Evolutionary conservation across 305 asterid species (phyloP).

Genomic region (Fraxinus paxiana): DNA sequence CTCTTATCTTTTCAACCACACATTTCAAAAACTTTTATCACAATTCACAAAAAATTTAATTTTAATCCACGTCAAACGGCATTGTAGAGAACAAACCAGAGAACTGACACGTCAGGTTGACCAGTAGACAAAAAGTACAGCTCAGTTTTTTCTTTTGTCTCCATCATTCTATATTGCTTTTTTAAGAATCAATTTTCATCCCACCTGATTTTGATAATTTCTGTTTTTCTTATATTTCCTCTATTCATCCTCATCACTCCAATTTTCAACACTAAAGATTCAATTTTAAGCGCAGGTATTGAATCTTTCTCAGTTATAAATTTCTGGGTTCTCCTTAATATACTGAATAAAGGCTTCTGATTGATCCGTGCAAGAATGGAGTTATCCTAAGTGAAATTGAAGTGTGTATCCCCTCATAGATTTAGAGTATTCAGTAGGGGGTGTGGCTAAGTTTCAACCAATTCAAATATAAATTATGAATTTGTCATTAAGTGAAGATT

Average conservation of each 20-base stretch:
- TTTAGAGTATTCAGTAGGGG: conserved; percentile 5
- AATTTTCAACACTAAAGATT: conserved; percentile 12
- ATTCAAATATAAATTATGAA: neutral
- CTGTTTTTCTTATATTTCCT: conserved; percentile 1
- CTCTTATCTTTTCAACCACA: too few relatives aligned
- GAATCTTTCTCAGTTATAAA: conserved; percentile 20
- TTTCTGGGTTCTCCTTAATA: conserved; percentile 20
- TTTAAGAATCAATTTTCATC: neutral
- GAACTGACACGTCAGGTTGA: neutral
- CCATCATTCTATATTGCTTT: neutral
- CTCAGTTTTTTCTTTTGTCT: conserved; percentile 5
- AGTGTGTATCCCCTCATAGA: neutral
- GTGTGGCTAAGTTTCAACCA: neutral
- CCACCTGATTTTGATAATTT: neutral
- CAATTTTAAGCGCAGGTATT: neutral
- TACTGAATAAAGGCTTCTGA: neutral
- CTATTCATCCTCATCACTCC: neutral
- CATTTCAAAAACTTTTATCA: too few relatives aligned
- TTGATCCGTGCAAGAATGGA: conserved; percentile 10
- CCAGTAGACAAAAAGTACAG: neutral
- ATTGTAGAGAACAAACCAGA: neutral
- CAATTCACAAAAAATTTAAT: too few relatives aligned
- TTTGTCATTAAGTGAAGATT: conserved; percentile 17
- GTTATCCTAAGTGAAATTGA: conserved; percentile 23
- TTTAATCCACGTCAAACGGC: too few relatives aligned